Base-by-base conservation (phyloP, 108 stramenopile genomes). In the Asterionellopsis glacialis region DNA sequence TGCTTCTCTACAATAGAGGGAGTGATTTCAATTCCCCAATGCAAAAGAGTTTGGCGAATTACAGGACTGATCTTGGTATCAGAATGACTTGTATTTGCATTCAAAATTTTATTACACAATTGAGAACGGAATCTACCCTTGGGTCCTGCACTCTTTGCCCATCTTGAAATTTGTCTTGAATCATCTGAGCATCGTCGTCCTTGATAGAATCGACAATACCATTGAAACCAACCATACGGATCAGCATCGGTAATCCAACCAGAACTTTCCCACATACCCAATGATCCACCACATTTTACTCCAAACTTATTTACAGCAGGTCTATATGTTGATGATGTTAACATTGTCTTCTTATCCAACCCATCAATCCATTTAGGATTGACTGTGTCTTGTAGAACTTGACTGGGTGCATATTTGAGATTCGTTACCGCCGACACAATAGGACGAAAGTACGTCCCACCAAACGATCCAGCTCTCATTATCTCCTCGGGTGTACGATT, bases 201-300 rank as follows among this genome's bases (percentile, higher is more conserved):
- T 45, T 81, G 78, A 52, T 94, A 96, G 25, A 97, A 98, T 18
- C 96, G 88, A 75, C 96, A 97, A 67, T 98, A 98, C 98, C 98
- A 98, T 64, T 96, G 90, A 68, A 98, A 98, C 96, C 96, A 97
- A 25, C 98, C 98, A 72, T 96, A 98, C 1, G 98, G 98, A 73
- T 97, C 96, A 5, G 42, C 43, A 24, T 82, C 77, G n/a, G 67
- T 53, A 51, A 95, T 96, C 95, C 95, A 97, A 16, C 96, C 95
- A 23, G 65, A 72, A 11, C 54, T 53, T 62, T 97, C 96, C 96
- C 96, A 97, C 93, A 94, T 96, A 16, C 92, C 88, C 33, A 97
- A 62, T 27, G 77, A 80, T 19, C 94, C 96, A 24, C 98, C 98
- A 69, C 96, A 98, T 59, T 92, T 86, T 0, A 94, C 95, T 10